Base-by-base conservation (phyloP, 1,139 yeast species). In the Oligophagozyma castellii region DNA sequence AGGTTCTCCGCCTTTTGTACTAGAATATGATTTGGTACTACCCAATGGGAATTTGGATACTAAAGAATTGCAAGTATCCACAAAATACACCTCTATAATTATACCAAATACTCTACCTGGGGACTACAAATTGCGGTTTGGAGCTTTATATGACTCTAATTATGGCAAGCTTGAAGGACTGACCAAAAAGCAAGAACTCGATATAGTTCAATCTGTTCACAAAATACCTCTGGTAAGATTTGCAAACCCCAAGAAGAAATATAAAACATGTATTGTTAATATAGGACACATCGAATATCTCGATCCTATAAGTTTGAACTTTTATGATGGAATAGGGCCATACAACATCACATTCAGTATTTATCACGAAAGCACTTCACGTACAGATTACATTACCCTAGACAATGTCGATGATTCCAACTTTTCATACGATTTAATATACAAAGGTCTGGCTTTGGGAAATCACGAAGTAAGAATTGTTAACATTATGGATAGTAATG, bases 1-100 rank as follows among this genome's bases (percentile, higher is more conserved):
- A 26, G 95, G 95, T 1, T 57, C 67, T 4, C 64, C 78, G 0
- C 95, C 96, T 18, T 84, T 83, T 42, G 56, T 69, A 6, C 59
- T 86, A 22, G 72, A 71, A 30, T 86, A 84, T 46, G 72, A 73
- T 22, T 59, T 81, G 16, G 58, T 57, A 20, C 60, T 67, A 26
- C 92, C 94, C 3, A 59, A 55, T 42, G 83, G 80, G 18, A 40
- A 43, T 16, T 39, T 43, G 15, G 26, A 42, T 3, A 36, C 52
- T 14, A 46, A 53, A 37, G 58, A 58, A 21, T 48, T 67, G 11
- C 73, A 65, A 30, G 73, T 67, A 16, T 64, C 72, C 0, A 61
- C 73, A 7, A 64, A 59, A 40, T 59, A 57, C 39, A 70, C 68
- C 2, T 63, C 69, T 12, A 51, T 67, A 19, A 59, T 56, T 35